Evolutionary conservation across 73 alveolate genomes (phyloP).

Genomic region (Uronychia setigera): DNA sequence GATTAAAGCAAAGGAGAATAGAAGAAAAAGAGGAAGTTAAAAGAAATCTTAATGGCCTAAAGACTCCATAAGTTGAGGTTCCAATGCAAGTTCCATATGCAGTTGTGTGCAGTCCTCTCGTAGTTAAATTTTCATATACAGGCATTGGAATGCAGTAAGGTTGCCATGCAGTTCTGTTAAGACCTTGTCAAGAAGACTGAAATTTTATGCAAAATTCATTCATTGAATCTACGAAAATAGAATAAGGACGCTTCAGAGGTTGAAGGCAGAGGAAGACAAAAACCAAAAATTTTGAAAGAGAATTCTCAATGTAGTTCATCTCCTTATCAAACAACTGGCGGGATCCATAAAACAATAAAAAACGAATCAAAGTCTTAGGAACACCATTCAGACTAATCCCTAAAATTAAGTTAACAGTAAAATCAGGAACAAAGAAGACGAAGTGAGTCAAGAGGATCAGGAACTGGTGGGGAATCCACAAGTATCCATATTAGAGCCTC

Average conservation of each 20-base stretch:
- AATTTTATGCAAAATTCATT: not conserved
- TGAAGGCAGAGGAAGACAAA: slow-evolving; percentile 8
- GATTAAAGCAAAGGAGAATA: not conserved
- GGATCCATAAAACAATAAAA: too few species aligned
- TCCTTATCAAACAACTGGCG: not conserved
- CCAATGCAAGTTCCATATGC: slow-evolving; percentile 27
- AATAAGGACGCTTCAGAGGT: too few species aligned
- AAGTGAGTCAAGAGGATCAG: not conserved
- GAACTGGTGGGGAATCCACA: too few species aligned
- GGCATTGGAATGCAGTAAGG: slow-evolving; percentile 20
- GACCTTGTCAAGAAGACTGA: slow-evolving; percentile 9
- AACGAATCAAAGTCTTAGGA: too few species aligned
- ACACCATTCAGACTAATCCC: too few species aligned
- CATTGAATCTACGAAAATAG: too few species aligned
- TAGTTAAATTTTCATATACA: slow-evolving; percentile 33
- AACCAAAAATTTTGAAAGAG: too few species aligned
- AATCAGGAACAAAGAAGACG: too few species aligned
- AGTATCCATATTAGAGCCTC: not conserved
- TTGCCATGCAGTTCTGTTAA: slow-evolving; percentile 23
- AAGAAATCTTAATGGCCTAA: slow-evolving; percentile 5
- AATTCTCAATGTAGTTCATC: not conserved
- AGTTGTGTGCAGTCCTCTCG: slow-evolving; percentile 24
- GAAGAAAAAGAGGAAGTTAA: slow-evolving; percentile 2
- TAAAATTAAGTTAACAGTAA: too few species aligned
- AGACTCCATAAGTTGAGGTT: slow-evolving; percentile 12